Percentiles rank a stretch among this genome's conserved stretches.
Evolutionary conservation across 1,139 yeast species (phyloP).

Genomic region (Yamadazyma mexicana): DNA sequence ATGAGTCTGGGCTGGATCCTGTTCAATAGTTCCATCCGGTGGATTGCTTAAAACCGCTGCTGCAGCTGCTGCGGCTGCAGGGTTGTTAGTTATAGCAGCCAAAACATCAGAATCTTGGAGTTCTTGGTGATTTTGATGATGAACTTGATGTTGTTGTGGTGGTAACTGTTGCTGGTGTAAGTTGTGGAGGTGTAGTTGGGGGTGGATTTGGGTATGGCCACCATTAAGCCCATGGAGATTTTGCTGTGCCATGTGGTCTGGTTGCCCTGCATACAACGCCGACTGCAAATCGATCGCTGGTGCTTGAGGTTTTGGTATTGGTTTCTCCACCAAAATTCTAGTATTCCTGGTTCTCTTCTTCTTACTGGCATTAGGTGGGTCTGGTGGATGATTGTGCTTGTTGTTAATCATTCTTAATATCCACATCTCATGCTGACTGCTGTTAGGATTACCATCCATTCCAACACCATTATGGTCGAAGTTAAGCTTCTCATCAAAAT

Average conservation of each 20-base stretch:
- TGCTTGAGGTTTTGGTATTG: constrained; percentile 31
- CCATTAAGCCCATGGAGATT: background rate
- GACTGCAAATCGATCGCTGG: constrained; percentile 11
- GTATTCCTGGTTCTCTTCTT: constrained; percentile 38
- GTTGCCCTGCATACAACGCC: constrained; percentile 7
- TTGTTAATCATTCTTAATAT: constrained; percentile 52
- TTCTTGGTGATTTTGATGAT: constrained; percentile 30
- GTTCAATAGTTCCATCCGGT: constrained; percentile 32
- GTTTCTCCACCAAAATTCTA: constrained; percentile 48
- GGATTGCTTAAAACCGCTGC: constrained; percentile 32
- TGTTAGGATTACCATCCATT: constrained; percentile 15
- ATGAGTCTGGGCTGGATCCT: constrained; percentile 11
- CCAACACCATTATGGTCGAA: constrained; percentile 18
- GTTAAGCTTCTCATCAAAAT: constrained; percentile 24
- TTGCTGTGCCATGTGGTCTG: constrained; percentile 5
- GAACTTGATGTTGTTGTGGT: constrained; percentile 23
- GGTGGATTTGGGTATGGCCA: constrained; percentile 8
- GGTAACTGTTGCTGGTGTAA: constrained; percentile 16
- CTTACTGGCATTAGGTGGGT: constrained; percentile 34
- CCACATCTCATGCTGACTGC: constrained; percentile 33
- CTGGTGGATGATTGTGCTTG: constrained; percentile 48
- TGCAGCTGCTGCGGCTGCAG: constrained; percentile 29
- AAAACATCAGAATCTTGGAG: constrained; percentile 47
- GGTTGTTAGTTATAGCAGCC: constrained; percentile 43
- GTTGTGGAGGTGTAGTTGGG: constrained; percentile 9